Conservation (phyloP, 2,329 filamentous ascomycete genomes). For the Periglandula ipomoeae region DNA sequence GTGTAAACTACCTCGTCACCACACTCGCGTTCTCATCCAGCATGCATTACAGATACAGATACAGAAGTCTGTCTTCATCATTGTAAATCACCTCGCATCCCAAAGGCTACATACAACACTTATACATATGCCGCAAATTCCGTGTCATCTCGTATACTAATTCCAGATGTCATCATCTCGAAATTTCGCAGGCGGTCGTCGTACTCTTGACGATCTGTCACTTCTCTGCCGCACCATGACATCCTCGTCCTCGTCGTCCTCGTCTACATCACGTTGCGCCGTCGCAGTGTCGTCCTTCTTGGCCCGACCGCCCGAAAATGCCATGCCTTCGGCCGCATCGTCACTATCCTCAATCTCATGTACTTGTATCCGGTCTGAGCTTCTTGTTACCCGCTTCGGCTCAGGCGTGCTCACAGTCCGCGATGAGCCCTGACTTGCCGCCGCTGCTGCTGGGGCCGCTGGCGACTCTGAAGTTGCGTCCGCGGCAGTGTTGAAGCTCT, state of each 20-base stretch:
- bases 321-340: slow-evolving; percentile 9
- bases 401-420: not conserved
- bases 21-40: too few relatives aligned
- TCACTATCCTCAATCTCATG: slow-evolving; percentile 22
- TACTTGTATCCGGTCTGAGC: slow-evolving; percentile 5
- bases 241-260: slow-evolving; percentile 20
- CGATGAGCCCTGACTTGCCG: not conserved
- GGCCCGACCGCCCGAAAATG: not conserved
- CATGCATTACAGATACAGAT: too few relatives aligned
- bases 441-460: not conserved
- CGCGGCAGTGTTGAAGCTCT: not conserved
- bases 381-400: not conserved
- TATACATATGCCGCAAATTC: not conserved
- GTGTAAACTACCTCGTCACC: too few relatives aligned
- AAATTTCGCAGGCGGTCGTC: slow-evolving; percentile 27
- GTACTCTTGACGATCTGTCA: slow-evolving; percentile 20
- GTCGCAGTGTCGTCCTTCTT: not conserved
- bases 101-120: not conserved
- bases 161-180: slow-evolving; percentile 22
- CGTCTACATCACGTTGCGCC: slow-evolving; percentile 7
- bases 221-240: slow-evolving; percentile 19
- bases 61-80: too few relatives aligned
- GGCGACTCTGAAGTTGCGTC: not conserved
- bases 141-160: slow-evolving; percentile 4
- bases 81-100: too few relatives aligned